Conservation (phyloP, 495 filamentous ascomycete genomes). For the Daldinia caldariorum region DNA sequence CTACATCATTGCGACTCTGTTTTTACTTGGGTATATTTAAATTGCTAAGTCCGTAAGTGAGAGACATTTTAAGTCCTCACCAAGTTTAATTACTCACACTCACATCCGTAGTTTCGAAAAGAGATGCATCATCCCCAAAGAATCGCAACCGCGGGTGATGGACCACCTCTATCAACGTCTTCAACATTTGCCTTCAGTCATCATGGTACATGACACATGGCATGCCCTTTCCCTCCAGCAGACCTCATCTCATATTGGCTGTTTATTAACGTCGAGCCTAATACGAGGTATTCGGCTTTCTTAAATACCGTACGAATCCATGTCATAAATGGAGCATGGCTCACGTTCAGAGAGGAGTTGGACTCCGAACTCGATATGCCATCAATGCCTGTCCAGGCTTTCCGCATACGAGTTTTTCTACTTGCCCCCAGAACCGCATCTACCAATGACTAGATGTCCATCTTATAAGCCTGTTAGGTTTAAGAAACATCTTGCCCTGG, state of each 20-base stretch:
- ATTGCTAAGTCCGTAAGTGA: background rate
- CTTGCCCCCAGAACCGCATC: background rate
- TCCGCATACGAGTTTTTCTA: background rate
- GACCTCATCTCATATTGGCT: background rate
- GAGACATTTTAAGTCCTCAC: background rate
- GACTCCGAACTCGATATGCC: background rate
- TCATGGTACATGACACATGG: too few species aligned
- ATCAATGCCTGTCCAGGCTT: background rate
- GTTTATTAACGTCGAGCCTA: background rate
- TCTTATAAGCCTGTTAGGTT: background rate
- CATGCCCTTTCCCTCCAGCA: background rate
- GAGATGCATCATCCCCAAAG: background rate
- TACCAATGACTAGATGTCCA: background rate
- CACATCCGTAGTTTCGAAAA: background rate
- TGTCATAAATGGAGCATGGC: background rate
- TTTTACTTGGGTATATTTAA: background rate
- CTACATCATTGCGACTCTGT: background rate
- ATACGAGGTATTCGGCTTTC: background rate
- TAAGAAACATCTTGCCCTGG: conserved; percentile 40
- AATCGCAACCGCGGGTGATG: conserved; percentile 2
- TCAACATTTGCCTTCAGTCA: background rate
- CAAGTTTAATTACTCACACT: background rate
- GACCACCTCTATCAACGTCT: background rate
- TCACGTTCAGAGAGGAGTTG: background rate
- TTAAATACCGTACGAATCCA: background rate